Conservation (phyloP, 768 basidiomycete genomes). For the Psilocybe sp. region DNA sequence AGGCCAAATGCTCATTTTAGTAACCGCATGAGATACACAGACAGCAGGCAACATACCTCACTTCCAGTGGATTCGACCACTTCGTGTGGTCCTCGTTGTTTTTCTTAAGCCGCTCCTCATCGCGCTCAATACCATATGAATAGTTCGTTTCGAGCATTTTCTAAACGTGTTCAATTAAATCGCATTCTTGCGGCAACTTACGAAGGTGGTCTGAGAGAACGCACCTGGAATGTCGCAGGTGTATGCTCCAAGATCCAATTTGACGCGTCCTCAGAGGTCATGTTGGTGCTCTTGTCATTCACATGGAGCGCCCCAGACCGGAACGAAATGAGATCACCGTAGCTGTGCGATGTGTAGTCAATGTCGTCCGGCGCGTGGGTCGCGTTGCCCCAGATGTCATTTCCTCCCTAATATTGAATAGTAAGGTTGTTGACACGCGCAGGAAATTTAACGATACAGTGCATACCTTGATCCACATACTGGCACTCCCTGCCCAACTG, state of each 20-base stretch:
- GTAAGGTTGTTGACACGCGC: background rate
- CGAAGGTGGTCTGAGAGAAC: conserved; percentile 4
- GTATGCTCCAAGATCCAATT: conserved; percentile 83
- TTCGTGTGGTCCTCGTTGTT: conserved; percentile 78
- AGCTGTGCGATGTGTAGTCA: conserved; percentile 49
- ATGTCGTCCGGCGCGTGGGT: conserved; percentile 81
- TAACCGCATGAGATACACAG: background rate
- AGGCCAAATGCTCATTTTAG: background rate
- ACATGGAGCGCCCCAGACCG: conserved; percentile 30
- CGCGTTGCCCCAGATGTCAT: conserved; percentile 78
- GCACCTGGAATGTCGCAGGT: conserved; percentile 75
- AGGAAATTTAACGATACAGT: background rate
- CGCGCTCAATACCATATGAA: conserved; percentile 83
- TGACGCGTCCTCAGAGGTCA: conserved; percentile 76
- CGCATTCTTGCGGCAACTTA: background rate
- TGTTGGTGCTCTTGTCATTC: conserved; percentile 43
- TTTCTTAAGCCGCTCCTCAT: conserved; percentile 55
- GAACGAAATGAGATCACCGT: conserved; percentile 85
- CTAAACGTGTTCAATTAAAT: conserved; percentile 28
- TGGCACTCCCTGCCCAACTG: conserved; percentile 92
- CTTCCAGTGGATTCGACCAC: conserved; percentile 91
- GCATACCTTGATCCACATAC: conserved; percentile 87
- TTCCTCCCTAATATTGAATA: conserved; percentile 58
- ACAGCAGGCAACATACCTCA: conserved; percentile 41
- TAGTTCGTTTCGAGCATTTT: conserved; percentile 85